Evolutionary conservation across 495 filamentous ascomycete genomes (phyloP), one percentile per base, ranked within the genome.

Genomic region (Daldinia loculata): DNA sequence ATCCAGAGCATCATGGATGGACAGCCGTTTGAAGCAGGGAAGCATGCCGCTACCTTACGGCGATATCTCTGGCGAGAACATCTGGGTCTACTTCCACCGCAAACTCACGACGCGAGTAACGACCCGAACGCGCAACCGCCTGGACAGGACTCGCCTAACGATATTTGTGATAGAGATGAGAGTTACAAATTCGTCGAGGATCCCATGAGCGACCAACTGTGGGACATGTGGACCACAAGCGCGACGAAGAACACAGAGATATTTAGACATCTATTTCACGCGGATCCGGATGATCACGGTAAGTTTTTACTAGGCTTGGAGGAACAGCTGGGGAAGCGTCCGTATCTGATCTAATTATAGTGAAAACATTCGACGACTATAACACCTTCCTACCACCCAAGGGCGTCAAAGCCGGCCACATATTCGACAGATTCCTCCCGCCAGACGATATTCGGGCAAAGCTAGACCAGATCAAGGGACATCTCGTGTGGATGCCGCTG

Each of bases 401-500:
- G 62, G 84, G 86, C 0, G 86, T 89, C 57, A 94, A 93, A 79
- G 80, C 92, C 36, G 94, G 94, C 0, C 94, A 98, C 80, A 84
- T 98, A 62, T 95, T 91, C 75, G 91, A 95, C 74, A 86, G 85
- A 11, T 92, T 88, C 80, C 84, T 90, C 69, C 89, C 92, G 0
- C 84, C 85, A 0, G 78, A 87, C 24, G 89, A 95, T 51, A 88
- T 96, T 14, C 85, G 91, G 24, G 70, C 85, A 75, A 92, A 93
- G 78, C 82, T 99, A 34, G 90, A 93, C 74, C 80, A 87, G 69
- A 88, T 98, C 75, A 91, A 88, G 78, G 95, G 95, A 0, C 95
- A 98, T 83, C 77, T 99, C 29, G 94, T 99, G 0, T 98, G 95
- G 95, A 93, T 97, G 90, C 94, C 93, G 53, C 74, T 98, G 70